Conservation (phyloP, 169 alveolate genomes). For the Plasmodium gaboni region DNA sequence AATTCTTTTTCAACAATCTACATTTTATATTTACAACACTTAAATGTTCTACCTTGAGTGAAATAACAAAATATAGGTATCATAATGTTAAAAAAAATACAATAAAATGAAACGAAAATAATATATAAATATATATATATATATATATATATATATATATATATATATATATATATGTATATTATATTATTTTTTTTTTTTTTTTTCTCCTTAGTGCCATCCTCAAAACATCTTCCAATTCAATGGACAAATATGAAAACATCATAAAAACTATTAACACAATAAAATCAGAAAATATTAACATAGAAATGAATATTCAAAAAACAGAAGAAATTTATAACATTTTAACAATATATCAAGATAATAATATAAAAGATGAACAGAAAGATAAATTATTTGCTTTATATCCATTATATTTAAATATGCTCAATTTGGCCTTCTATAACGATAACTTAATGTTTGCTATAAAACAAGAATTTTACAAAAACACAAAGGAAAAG, state of each 20-base stretch:
- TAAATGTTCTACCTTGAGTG: conserved; percentile 54
- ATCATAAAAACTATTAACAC: conserved; percentile 74
- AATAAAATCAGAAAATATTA: conserved; percentile 65
- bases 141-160: neutral
- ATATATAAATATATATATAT: neutral
- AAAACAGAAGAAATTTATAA: conserved; percentile 73
- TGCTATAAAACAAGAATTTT: conserved; percentile 65
- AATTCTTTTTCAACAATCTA: conserved; percentile 51
- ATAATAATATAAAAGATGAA: conserved; percentile 70
- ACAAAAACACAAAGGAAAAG: conserved; percentile 67
- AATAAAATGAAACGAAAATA: neutral
- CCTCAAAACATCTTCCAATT: conserved; percentile 40
- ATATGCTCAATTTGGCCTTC: conserved; percentile 69
- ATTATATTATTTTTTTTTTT: neutral
- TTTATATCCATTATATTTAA: conserved; percentile 42
- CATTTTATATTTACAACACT: conserved; percentile 72
- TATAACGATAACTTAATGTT: conserved; percentile 72
- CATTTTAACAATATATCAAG: conserved; percentile 54
- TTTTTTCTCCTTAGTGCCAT: conserved; percentile 16
- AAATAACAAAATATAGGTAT: conserved; percentile 66
- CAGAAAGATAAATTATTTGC: conserved; percentile 36
- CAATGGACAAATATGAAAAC: conserved; percentile 73
- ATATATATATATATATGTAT: neutral
- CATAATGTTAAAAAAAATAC: neutral
- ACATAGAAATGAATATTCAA: conserved; percentile 72